Percentiles rank a stretch among this genome's conserved stretches.
Evolutionary conservation across 768 basidiomycete species (phyloP).

Genomic region (Pleurotus sapidus): DNA sequence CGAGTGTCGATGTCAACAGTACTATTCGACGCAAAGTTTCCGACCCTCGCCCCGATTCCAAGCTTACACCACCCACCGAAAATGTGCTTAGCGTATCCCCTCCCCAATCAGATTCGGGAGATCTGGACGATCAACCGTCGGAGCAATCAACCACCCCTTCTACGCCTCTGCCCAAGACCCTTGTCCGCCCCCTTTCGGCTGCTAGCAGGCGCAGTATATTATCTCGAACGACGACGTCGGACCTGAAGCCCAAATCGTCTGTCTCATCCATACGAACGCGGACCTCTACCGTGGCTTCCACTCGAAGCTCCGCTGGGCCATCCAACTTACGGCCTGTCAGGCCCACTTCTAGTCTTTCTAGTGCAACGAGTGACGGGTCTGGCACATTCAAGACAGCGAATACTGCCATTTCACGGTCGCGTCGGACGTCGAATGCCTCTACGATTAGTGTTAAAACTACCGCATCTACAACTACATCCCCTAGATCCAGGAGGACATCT

Average conservation of each 20-base stretch:
- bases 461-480: conserved; percentile 1
- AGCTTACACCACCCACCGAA: conserved; percentile 52
- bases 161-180: conserved; percentile 8
- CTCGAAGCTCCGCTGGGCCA: conserved; percentile 13
- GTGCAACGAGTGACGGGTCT: conserved; percentile 31
- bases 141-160: conserved; percentile 3
- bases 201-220: background rate
- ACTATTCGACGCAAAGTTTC: background rate
- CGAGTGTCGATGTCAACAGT: conserved; percentile 6
- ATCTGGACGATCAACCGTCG: conserved; percentile 12
- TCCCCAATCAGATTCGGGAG: conserved; percentile 15
- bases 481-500: conserved; percentile 18
- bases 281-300: conserved; percentile 27
- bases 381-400: conserved; percentile 46
- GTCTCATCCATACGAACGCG: conserved; percentile 29
- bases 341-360: conserved; percentile 13
- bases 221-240: conserved; percentile 6
- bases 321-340: conserved; percentile 12
- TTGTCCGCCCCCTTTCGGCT: conserved; percentile 1
- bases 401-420: conserved; percentile 27
- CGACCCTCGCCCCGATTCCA: conserved; percentile 61
- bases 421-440: conserved; percentile 28
- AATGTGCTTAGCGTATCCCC: conserved; percentile 14
- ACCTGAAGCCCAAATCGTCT: conserved; percentile 25
- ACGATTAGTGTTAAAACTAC: conserved; percentile 10